Base-by-base conservation (phyloP, 306 rosid species). In the Quercus cerris region DNA sequence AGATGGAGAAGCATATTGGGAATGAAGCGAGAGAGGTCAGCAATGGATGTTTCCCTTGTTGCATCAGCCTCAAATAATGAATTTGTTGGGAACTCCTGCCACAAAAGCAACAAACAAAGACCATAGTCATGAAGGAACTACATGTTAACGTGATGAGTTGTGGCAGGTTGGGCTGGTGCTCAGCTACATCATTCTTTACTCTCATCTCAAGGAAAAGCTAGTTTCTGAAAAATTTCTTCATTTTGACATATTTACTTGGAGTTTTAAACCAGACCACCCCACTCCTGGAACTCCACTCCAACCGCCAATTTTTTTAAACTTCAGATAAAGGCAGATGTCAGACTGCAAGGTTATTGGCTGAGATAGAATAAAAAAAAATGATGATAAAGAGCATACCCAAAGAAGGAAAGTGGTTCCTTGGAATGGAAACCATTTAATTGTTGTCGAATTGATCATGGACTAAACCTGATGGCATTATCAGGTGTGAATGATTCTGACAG, bases 31-130 rank as follows among this genome's bases (percentile, higher is more conserved):
- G 38, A 33, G 38, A 33, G 38, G 38, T 33, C 6, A 38, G 92
- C 88, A 56, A 91, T 91, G 51, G 99, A 91, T 79, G 88, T 90
- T 87, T 95, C 99, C 75, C 98, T 93, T 66, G 75, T 82, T 8
- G 85, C 83, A 77, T 95, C 98, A 79, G 91, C 94, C 64, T 93
- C 94, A 41, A 83, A 86, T 28, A 76, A 77, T 15, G 91, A 88
- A 86, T 81, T 89, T 59, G 90, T 82, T 1, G 84, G 90, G 41
- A 93, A 78, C 75, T 95, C 99, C 98, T 93, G 88, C 86, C 81
- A 25, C 77, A 64, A 0, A 18, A 35, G 64, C 25, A 15, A 52
- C 14, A 61, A 57, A n/a, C 35, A 71, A 44, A 41, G 18, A 59
- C n/a, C 61, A 15, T 15, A 33, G 38, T 33, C 6, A 33, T 33